Evolutionary conservation across 2,329 filamentous ascomycete species (phyloP).

Genomic region (Botrytis sinoallii): DNA sequence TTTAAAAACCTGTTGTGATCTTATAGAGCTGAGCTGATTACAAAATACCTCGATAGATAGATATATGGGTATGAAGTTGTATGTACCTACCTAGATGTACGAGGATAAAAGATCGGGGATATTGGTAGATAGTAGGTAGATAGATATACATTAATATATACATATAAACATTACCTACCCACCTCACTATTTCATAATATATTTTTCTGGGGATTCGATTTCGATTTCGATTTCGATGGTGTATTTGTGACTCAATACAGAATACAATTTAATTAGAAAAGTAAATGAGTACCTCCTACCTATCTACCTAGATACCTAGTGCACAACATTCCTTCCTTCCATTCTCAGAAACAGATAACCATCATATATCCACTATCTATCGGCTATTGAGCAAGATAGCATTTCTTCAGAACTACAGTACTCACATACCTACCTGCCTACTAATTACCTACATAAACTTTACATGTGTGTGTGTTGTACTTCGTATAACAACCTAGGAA

Average conservation of each 20-base stretch:
- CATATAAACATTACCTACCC: not conserved
- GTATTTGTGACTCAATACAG: not conserved
- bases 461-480: not conserved
- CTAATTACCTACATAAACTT: not conserved
- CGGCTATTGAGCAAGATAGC: not conserved
- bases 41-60: not conserved
- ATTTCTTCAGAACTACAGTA: not conserved
- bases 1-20: not conserved
- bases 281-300: not conserved
- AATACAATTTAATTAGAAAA: not conserved
- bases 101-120: not conserved
- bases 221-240: not conserved
- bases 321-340: not conserved
- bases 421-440: not conserved
- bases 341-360: not conserved
- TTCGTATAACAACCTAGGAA: not conserved
- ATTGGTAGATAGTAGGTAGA: not conserved
- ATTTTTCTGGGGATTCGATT: not conserved
- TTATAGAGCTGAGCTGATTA: not conserved
- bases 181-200: rapidly evolving
- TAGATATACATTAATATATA: not conserved
- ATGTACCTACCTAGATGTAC: not conserved
- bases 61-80: not conserved
- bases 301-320: not conserved
- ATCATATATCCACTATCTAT: not conserved